Percentiles rank a stretch among this genome's conserved stretches.
Conservation (phyloP, 164 flowering plant species). For the Kingdonia uniflora region DNA sequence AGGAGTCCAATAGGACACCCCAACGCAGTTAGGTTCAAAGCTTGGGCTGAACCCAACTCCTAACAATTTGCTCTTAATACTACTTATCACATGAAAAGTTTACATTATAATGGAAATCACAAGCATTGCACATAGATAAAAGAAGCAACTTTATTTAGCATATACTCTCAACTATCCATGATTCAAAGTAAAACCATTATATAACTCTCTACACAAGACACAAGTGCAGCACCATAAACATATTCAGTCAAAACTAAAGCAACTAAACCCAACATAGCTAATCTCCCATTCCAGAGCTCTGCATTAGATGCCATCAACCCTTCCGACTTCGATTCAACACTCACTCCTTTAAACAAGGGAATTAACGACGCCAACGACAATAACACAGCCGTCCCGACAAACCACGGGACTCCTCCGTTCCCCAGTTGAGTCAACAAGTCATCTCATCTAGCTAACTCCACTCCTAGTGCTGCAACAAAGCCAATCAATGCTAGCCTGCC, state of each 20-base stretch:
- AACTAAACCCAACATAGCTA: slow-evolving; percentile 82
- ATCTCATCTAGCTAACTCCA: slow-evolving; percentile 49
- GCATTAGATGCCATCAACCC: slow-evolving; percentile 73
- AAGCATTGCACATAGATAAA: no score
- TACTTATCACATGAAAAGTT: no score
- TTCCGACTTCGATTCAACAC: slow-evolving; percentile 39
- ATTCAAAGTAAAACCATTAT: no score
- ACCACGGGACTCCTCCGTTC: slow-evolving; percentile 61
- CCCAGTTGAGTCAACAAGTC: slow-evolving; percentile 47
- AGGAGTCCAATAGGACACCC: no score
- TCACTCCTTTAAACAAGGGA: slow-evolving; percentile 59
- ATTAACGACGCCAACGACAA: slow-evolving; percentile 62
- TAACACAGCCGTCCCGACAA: slow-evolving; percentile 40
- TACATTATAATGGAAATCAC: no score
- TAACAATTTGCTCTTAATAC: no score
- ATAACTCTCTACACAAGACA: slow-evolving; percentile 17
- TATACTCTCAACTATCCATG: no score
- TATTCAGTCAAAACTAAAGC: slow-evolving; percentile 80
- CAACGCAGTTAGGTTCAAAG: no score
- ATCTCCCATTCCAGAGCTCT: slow-evolving; percentile 77
- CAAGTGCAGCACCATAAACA: slow-evolving; percentile 65
- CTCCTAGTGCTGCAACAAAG: slow-evolving; percentile 68
- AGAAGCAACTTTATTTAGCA: no score
- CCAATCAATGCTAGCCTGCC: slow-evolving; percentile 89
- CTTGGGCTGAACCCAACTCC: no score